Base-by-base conservation (phyloP, 768 basidiomycete species). In the Hortiboletus campestris region DNA sequence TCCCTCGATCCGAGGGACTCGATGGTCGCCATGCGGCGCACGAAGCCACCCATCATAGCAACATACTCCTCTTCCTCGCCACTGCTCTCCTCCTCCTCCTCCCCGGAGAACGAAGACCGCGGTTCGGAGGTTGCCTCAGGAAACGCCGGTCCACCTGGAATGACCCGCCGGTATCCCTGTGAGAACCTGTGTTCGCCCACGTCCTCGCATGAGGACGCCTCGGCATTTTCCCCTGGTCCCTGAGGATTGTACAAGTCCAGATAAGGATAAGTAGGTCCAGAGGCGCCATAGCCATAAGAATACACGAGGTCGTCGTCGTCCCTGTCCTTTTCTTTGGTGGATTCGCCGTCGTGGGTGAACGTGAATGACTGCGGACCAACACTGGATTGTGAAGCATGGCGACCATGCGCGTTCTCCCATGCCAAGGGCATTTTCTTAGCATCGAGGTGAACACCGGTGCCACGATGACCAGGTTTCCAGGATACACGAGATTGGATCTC, bases 1-100 rank as follows among this genome's bases (percentile, higher is more conserved):
- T 91, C 89, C 48, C 81, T 78, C 17, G 85, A 87, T 39, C 87
- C 88, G 68, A 90, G 77, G 41, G 83, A 84, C 67, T 90, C 88
- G 57, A 91, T 91, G 29, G 89, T 91, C 19, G 88, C 84, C 89
- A 91, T 89, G 38, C 89, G 85, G 49, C 80, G 77, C 42, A 91
- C 78, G 62, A 76, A 81, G 22, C 80, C 76, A 50, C 88, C 86
- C 52, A 91, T 73, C 46, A 91, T 77, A 7, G 78, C 78, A 31
- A 89, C 74, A 50, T 80, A 68, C 29, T 67, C 69, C 25, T 70
- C 68, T 60, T 67, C 68, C 46, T 68, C 71, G 42, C 55, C 56
- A 25, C 57, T 58, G 38, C 56, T 46, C 25, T 34, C 53, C 17
- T n/a, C n/a, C n/a, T 46, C 57, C 11, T 55, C 55, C 10, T 49